Base-by-base conservation (phyloP, 331 rosid genomes). In the Dryas integrifolia region DNA sequence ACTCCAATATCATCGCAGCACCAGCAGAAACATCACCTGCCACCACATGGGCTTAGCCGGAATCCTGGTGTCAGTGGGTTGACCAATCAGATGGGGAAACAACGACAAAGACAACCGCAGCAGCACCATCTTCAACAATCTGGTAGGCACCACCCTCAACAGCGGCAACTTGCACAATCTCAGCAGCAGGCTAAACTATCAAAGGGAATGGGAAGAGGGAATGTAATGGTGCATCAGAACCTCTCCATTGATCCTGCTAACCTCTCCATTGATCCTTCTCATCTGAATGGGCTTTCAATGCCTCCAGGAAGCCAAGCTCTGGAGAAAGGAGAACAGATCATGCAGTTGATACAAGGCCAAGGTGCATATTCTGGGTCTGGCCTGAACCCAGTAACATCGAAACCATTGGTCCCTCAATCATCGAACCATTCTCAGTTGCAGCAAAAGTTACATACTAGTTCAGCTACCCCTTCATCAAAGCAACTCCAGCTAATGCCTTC, bases 111-210 rank as follows among this genome's bases (percentile, higher is more conserved):
- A 6, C 96, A 76, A 72, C 82, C 82, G 57, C 92, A 86, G 73
- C 94, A 85, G 67, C 88, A 80, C 73, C 98, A 86, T 67, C 87
- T 85, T 85, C 96, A 85, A 49, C 98, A 88, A 76, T 67, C 98
- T 73, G 85, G 87, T 56, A 87, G 99, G 86, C 97, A 90, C 79
- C 99, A 95, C 79, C 98, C 96, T 75, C 92, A 83, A 79, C 97
- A 87, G 79, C 83, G 88, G 70, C 97, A 83, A 76, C 90, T 79
- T 73, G 73, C 67, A 38, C 94, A 87, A 77, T 73, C 98, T 79
- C 99, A 86, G 56, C 97, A 87, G 80, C 99, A 82, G 56, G 85
- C 89, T 61, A 92, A 95, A 75, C 77, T 78, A 74, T 67, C 86
- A 50, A 95, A 95, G 82, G 99, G 97, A 76, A 76, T 86, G 15